Evolutionary conservation across 495 filamentous ascomycete genomes (phyloP).

Genomic region (Penicillium diatomitis): DNA sequence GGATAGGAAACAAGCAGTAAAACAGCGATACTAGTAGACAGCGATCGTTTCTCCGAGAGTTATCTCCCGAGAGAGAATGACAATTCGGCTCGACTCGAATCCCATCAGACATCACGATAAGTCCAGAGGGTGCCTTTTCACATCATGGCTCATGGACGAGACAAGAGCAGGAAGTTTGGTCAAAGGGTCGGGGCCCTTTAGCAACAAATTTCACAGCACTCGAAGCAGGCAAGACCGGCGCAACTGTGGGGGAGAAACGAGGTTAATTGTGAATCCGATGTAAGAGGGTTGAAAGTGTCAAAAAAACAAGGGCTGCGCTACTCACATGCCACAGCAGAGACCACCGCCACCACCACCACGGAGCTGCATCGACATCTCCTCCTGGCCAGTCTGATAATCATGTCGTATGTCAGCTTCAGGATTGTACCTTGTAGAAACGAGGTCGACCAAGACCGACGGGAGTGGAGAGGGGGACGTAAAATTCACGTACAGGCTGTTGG

Average conservation of each 20-base stretch:
- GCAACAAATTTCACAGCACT: conserved; percentile 39
- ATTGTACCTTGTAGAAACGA: background rate
- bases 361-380: conserved; percentile 31
- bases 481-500: conserved; percentile 29
- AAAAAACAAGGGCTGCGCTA: background rate
- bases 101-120: background rate
- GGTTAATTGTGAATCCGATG: background rate
- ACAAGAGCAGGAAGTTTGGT: background rate
- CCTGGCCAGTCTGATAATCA: conserved; percentile 18
- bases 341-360: conserved; percentile 36
- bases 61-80: background rate
- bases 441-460: background rate
- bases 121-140: background rate
- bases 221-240: conserved; percentile 36
- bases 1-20: too few relatives aligned
- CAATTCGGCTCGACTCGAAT: background rate
- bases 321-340: conserved; percentile 39
- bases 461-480: background rate
- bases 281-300: background rate
- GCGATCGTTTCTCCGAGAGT: too few relatives aligned
- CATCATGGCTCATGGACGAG: background rate
- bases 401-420: background rate
- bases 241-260: conserved; percentile 15
- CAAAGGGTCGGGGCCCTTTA: conserved; percentile 10
- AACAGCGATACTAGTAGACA: too few relatives aligned